phyloP scores from a whole-genome alignment of 2,329 filamentous ascomycete genomes.

The Biscogniauxia sp. region DNA sequence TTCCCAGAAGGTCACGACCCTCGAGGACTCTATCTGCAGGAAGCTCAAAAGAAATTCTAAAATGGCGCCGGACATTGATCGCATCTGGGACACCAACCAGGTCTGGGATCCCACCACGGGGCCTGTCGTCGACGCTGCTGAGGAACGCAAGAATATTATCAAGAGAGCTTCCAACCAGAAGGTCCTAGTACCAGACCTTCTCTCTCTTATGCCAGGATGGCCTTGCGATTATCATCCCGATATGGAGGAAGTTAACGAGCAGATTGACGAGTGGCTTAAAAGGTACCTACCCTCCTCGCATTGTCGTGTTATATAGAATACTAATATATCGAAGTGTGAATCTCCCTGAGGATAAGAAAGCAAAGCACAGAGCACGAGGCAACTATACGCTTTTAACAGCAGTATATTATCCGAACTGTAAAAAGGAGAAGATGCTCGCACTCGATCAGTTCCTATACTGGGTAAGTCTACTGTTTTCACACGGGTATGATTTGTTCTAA shows the following conservation, averaged over 20 bases:
- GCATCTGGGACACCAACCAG: constrained; percentile 6
- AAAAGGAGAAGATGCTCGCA: constrained; percentile 27
- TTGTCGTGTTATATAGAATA: background rate
- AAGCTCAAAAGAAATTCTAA: background rate
- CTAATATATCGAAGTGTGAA: constrained; percentile 23
- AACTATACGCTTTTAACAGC: constrained; percentile 28
- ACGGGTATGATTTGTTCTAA: constrained; percentile 4
- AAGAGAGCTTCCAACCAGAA: constrained; percentile 25
- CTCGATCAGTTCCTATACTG: constrained; percentile 30
- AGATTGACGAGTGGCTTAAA: constrained; percentile 29
- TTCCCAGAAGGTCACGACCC: background rate
- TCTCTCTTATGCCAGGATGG: constrained; percentile 31
- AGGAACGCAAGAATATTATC: constrained; percentile 25
- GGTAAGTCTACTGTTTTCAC: constrained; percentile 14
- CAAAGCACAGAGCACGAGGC: constrained; percentile 27
- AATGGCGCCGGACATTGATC: constrained; percentile 24
- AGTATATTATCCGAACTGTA: constrained; percentile 29
- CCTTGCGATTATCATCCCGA: constrained; percentile 24
- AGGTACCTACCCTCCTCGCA: constrained; percentile 24
- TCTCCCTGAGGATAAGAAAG: constrained; percentile 26
- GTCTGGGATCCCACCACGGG: constrained; percentile 2
- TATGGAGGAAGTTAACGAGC: constrained; percentile 25
- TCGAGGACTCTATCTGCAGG: background rate
- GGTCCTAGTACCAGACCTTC: constrained; percentile 25
- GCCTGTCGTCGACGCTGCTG: constrained; percentile 2